These are phyloP conservation scores for Antitrichia curtipendula DNA, from an alignment of 225 moss, liverwort and hornwort genomes.

Conservation along the genomic window DNA sequence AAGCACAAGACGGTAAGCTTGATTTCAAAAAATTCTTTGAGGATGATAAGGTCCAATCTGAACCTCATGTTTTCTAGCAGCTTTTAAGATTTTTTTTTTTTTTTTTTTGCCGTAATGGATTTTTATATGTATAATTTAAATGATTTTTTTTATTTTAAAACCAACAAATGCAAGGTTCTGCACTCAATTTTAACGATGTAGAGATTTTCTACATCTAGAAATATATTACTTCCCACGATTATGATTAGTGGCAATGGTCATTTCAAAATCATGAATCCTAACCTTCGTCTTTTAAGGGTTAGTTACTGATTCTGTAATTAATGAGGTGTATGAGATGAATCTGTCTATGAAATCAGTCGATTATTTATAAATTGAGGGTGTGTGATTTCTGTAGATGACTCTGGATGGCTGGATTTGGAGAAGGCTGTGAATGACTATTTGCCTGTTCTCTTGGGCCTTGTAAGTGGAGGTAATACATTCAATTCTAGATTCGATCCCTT, in stretches of 20 bases:
- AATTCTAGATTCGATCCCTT: not conserved
- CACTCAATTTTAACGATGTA: not conserved
- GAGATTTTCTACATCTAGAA: not conserved
- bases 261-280: not conserved
- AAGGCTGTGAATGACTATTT: constrained; percentile 27
- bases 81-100: not conserved
- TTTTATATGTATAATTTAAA: not conserved
- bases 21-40: not conserved
- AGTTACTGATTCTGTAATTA: not conserved
- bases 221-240: not conserved
- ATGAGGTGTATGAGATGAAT: not conserved
- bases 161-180: not conserved
- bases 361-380: not conserved
- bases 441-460: constrained; percentile 25
- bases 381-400: not conserved
- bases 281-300: not conserved
- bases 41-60: not conserved
- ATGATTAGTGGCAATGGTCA: not conserved
- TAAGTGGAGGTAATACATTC: constrained; percentile 30
- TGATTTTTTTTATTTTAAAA: not conserved
- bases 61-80: not conserved
- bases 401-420: constrained; percentile 11
- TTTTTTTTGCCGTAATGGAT: too few species aligned
- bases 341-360: not conserved
- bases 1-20: not conserved